Evolutionary conservation across 352 stramenopile species (phyloP), one percentile per base, ranked within the genome.

Genomic region (Achlya hypogyna): DNA sequence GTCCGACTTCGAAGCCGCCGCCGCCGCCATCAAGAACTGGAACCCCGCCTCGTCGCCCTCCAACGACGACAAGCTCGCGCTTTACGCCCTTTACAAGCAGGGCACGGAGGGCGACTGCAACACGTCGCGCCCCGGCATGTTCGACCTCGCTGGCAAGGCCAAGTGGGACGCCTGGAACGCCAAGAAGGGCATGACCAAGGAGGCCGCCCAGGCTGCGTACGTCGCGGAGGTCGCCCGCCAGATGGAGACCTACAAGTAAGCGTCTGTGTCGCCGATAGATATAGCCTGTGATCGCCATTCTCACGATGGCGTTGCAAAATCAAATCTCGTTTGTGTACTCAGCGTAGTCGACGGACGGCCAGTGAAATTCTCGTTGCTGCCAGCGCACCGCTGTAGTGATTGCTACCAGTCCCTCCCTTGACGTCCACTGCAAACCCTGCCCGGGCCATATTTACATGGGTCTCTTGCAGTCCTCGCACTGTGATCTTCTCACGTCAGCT

Each of bases 1-100:
- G 86, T 91, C 84, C 72, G 81, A 91, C 78, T 95, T 95, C 71
- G 83, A 95, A 84, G 81, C 78, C 56, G 84, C 86, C 18, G 86
- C 83, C 38, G 86, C 81, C 56, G 71, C 82, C 51, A 85, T 74
- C 43, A 92, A 92, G 75, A 87, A 83, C 29, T 93, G 16, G 54
- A 68, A 52, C 60, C 58, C 62, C 20, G 42, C 62, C 42, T 42
- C 18, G 16, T 54, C 31, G 42, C 65, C 54, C n/a, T 52, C 72
- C n/a, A 93, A 96, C 82, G 84, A 93, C 53, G 85, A 96, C 72
- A 95, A 96, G 81, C 84, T 96, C 65, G 74, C 77, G 27, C 73
- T 96, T 53, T 96, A 96, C 79, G 80, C 83, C n/a, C 80, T 84
- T 72, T 96, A 82, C 84, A 96, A 96, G 83, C 88, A 96, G 75